Conservation (phyloP, 768 basidiomycete genomes). For the Cyclocybe cylindracea region DNA sequence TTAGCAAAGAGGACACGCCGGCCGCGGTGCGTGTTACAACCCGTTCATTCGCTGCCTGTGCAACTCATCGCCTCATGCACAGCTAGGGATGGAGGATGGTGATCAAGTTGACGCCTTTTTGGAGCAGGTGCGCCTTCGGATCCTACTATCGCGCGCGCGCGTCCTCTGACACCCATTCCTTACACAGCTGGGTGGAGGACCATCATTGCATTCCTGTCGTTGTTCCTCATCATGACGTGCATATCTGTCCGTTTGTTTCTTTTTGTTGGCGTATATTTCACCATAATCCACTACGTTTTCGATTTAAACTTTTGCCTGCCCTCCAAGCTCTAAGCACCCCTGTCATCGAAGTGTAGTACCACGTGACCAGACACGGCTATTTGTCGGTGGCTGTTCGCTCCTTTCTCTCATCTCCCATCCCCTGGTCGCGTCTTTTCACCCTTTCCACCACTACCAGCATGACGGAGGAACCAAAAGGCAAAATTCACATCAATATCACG, state of each 20-base stretch:
- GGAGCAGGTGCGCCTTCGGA: constrained; percentile 43
- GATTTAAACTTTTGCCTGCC: too few species aligned
- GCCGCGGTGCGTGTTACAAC: constrained; percentile 40
- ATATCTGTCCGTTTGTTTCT: too few species aligned
- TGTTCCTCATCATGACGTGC: background rate
- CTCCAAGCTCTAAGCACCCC: background rate
- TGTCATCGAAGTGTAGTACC: background rate
- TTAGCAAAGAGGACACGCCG: constrained; percentile 53
- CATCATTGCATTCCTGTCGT: background rate
- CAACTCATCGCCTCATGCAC: background rate
- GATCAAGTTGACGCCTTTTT: constrained; percentile 64
- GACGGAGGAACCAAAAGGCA: constrained; percentile 6
- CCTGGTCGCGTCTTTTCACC: background rate
- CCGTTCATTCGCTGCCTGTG: background rate
- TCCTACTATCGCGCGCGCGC: background rate
- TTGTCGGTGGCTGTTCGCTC: background rate
- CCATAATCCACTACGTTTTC: too few species aligned
- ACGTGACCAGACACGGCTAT: background rate
- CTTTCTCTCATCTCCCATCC: background rate
- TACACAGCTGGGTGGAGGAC: constrained; percentile 19
- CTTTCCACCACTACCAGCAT: constrained; percentile 1
- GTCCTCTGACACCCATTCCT: background rate
- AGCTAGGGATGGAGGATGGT: constrained; percentile 63
- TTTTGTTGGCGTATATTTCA: too few species aligned
- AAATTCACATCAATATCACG: constrained; percentile 15